A percentile compares a stretch with the other conserved stretches of the same genome.
Evolutionary conservation across 2,329 filamentous ascomycete species (phyloP).

Genomic region (Fusarium sp.): DNA sequence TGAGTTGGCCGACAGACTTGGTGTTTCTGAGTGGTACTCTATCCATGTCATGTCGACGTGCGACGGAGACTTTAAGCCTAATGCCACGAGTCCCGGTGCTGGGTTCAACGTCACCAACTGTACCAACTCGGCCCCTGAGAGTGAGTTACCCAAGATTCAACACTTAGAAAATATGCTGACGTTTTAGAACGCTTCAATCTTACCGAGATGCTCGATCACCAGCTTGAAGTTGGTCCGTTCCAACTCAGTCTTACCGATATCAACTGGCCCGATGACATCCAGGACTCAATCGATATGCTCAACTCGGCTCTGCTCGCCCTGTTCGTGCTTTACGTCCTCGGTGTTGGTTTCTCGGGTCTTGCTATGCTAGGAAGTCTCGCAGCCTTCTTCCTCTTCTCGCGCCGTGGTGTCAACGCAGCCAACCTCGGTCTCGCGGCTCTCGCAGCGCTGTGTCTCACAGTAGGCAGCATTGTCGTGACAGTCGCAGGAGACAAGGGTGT

Average conservation of each 20-base stretch:
- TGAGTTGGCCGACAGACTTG: slow-evolving; percentile 53
- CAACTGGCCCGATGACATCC: slow-evolving; percentile 55
- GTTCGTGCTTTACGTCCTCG: slow-evolving; percentile 59
- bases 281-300: slow-evolving; percentile 58
- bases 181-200: slow-evolving; percentile 55
- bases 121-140: slow-evolving; percentile 50
- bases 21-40: slow-evolving; percentile 61
- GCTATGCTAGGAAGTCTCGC: slow-evolving; percentile 52
- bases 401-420: slow-evolving; percentile 40
- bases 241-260: slow-evolving; percentile 56
- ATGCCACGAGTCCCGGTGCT: slow-evolving; percentile 49
- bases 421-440: slow-evolving; percentile 52
- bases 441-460: slow-evolving; percentile 49
- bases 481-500: slow-evolving; percentile 53
- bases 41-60: slow-evolving; percentile 59
- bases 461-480: slow-evolving; percentile 56
- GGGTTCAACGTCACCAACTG: slow-evolving; percentile 57
- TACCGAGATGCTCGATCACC: slow-evolving; percentile 55
- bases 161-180: background rate
- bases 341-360: slow-evolving; percentile 53
- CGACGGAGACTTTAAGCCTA: slow-evolving; percentile 56
- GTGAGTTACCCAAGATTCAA: slow-evolving; percentile 43
- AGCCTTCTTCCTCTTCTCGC: slow-evolving; percentile 47
- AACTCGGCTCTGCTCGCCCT: slow-evolving; percentile 58
- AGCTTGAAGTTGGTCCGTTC: slow-evolving; percentile 56